Evolutionary conservation across 352 stramenopile species (phyloP), one percentile per base, ranked within the genome.

Genomic region (Hyaloperonospora brassicae): DNA sequence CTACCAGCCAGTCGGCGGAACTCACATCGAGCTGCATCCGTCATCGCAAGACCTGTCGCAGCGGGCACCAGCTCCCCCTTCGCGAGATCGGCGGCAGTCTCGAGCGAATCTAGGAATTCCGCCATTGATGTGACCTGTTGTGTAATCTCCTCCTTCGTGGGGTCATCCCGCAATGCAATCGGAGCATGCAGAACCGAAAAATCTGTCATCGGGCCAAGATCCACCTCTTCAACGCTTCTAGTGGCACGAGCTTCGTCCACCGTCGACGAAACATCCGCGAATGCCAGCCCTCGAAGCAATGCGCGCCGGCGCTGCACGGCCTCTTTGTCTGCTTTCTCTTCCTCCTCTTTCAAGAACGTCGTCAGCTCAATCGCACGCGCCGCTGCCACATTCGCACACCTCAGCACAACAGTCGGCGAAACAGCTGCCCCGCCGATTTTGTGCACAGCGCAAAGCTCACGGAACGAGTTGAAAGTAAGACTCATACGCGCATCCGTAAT

Each of bases 391-490:
- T 88, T 76, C 9, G 84, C 86, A 47, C 84, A 95, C 4, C 66
- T 69, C 40, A 94, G 64, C 43, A 95, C 76, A 41, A 86, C 74
- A 30, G 66, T 63, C 17, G 64, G 73, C 2, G 79, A 81, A 47
- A 91, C 66, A 24, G 80, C 67, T 14, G 80, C 70, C 23, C 89
- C 90, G 49, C 87, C 87, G 58, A 95, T 93, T 62, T 97, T 95
- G 65, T 93, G 84, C 51, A 96, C 73, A 9, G 81, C 79, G 53
- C 87, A 95, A 30, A 97, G 67, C 63, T 97, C 89, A 14, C 85
- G 80, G 68, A 96, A 95, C 43, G 83, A 92, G 57, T 96, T 97
- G 56, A 97, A 87, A 27, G 86, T 93, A 64, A 96, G 94, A 17
- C 81, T 96, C 55, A 93, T 81, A 24, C 64, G 72, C 51, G 78